phyloP scores from a whole-genome alignment of 805 yeast genomes.

The Ogataea allantospora region DNA sequence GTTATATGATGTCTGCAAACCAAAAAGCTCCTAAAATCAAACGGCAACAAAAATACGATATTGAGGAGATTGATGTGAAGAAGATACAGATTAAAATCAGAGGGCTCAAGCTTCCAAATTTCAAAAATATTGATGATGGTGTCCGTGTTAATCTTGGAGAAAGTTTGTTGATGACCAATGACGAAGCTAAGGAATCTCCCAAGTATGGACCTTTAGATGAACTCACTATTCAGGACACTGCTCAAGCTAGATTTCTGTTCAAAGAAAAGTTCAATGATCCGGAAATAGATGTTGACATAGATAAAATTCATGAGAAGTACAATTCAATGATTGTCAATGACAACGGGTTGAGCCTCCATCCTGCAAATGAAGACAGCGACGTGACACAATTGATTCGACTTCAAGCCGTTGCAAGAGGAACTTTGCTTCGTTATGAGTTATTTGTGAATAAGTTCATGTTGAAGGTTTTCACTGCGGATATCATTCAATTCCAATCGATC shows the following conservation, averaged over 20 bases:
- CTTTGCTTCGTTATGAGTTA: conserved; percentile 59
- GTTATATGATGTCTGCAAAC: conserved; percentile 63
- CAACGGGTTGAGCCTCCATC: conserved; percentile 17
- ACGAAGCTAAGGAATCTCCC: neutral
- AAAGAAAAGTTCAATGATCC: conserved; percentile 15
- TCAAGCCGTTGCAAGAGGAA: conserved; percentile 73
- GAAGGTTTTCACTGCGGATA: conserved; percentile 51
- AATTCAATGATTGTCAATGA: conserved; percentile 23
- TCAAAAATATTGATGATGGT: conserved; percentile 43
- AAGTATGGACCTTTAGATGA: neutral
- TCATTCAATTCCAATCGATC: conserved; percentile 47
- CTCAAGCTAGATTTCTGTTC: conserved; percentile 26
- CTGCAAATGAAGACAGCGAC: conserved; percentile 3
- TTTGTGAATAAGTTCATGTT: conserved; percentile 63
- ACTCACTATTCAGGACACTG: conserved; percentile 16
- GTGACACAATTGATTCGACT: conserved; percentile 35
- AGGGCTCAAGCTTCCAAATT: conserved; percentile 76
- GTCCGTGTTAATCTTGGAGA: conserved; percentile 33
- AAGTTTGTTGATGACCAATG: conserved; percentile 6
- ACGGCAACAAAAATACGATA: conserved; percentile 57
- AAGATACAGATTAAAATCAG: conserved; percentile 66
- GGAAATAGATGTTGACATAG: conserved; percentile 23
- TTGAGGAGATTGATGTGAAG: conserved; percentile 66
- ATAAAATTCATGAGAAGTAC: conserved; percentile 32
- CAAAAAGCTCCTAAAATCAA: conserved; percentile 59